Conservation (phyloP, 2,329 filamentous ascomycete species). For the Colletotrichum cuscutae region DNA sequence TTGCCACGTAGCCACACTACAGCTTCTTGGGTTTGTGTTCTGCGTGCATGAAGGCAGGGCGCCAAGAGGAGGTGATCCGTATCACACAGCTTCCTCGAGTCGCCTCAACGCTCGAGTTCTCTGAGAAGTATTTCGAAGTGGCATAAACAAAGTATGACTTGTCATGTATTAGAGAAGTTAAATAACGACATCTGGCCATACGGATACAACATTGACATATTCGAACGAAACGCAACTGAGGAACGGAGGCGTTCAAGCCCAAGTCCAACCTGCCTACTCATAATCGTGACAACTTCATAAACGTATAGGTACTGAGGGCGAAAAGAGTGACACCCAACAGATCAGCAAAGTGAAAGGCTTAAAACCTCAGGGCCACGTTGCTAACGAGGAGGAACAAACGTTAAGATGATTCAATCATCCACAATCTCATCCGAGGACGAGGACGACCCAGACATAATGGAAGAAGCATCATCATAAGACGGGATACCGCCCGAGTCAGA, state of each 20-base stretch:
- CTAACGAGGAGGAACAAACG: not conserved
- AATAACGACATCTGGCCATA: no score
- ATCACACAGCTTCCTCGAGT: no score
- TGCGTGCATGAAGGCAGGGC: no score
- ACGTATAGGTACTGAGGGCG: not conserved
- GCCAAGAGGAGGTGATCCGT: no score
- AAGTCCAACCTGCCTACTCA: not conserved
- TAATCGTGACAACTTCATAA: not conserved
- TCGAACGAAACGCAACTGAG: not conserved
- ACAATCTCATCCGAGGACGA: constrained; percentile 11
- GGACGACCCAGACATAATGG: not conserved
- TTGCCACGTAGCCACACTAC: no score
- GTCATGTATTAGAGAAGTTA: no score
- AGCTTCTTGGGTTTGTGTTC: no score
- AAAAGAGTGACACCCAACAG: not conserved
- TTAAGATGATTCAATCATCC: constrained; percentile 1
- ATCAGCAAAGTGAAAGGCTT: not conserved
- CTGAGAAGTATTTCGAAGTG: no score
- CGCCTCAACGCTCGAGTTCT: no score
- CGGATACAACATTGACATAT: not conserved
- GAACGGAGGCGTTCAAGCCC: not conserved
- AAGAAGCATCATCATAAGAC: constrained; percentile 17
- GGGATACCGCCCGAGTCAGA: constrained; percentile 11
- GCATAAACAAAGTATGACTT: no score
- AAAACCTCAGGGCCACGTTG: not conserved